A percentile compares a stretch with the other conserved stretches of the same genome.
phyloP scores from a whole-genome alignment of 176 grass and related monocot species.

The bread wheat (Triticum aestivum) region DNA sequence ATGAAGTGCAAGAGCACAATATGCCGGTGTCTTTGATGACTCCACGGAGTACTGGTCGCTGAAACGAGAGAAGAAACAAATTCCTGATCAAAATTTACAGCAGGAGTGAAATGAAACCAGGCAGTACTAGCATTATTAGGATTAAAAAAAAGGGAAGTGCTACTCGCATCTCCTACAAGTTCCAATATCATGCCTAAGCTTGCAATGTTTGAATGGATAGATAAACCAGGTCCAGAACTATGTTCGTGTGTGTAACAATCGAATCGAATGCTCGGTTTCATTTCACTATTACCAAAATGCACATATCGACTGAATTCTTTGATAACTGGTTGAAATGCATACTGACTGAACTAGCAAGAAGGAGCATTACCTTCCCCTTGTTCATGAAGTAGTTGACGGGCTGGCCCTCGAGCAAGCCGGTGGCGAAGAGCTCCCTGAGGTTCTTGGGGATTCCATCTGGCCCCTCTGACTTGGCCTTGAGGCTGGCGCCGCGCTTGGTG shows the following conservation, averaged over 20 bases:
- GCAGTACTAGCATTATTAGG: neutral
- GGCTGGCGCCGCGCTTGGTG: neutral
- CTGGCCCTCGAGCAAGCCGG: constrained; percentile 81
- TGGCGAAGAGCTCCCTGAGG: constrained; percentile 72
- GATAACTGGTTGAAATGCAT: neutral
- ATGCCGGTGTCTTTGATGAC: constrained; percentile 52
- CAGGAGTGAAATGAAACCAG: neutral
- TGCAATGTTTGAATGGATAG: neutral
- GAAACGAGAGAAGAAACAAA: constrained; percentile 50
- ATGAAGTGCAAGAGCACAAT: constrained; percentile 63
- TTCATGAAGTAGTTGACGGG: constrained; percentile 76
- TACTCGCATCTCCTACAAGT: neutral
- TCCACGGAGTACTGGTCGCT: constrained; percentile 54
- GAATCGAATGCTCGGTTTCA: neutral
- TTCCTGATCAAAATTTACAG: constrained; percentile 34
- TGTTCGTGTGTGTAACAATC: neutral
- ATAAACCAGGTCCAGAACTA: neutral
- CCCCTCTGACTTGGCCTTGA: neutral
- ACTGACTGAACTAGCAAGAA: neutral
- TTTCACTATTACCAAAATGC: neutral
- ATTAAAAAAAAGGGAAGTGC: neutral
- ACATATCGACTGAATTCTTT: neutral
- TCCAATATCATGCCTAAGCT: neutral
- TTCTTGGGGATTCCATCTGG: constrained; percentile 37
- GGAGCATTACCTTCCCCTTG: constrained; percentile 60